Evolutionary conservation across 2,329 filamentous ascomycete species (phyloP).

Genomic region (Diaporthe ilicicola): DNA sequence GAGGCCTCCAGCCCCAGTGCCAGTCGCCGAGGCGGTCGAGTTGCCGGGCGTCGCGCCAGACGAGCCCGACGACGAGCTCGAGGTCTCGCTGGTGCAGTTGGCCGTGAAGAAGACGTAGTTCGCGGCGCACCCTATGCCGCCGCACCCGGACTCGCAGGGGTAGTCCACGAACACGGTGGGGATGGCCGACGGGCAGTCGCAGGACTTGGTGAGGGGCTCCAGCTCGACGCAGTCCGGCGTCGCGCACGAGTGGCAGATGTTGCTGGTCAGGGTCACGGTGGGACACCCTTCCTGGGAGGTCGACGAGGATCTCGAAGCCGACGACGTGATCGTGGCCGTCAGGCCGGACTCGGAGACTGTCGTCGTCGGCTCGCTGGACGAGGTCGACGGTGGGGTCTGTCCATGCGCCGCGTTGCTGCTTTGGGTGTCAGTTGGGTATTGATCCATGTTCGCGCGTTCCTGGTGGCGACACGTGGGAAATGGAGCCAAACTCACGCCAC

Average conservation of each 20-base stretch:
- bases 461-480: background rate
- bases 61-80: background rate
- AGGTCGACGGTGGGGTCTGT: background rate
- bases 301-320: background rate
- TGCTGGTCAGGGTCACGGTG: conserved; percentile 34
- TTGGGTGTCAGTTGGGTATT: background rate
- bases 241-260: conserved; percentile 34
- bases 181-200: conserved; percentile 33
- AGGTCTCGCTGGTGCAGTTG: conserved; percentile 16
- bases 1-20: background rate
- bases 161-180: conserved; percentile 31
- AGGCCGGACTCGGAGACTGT: background rate
- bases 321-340: background rate
- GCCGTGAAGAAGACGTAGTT: conserved; percentile 32
- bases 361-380: background rate
- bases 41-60: background rate
- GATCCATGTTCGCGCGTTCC: background rate
- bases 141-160: conserved; percentile 33
- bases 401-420: background rate
- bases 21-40: conserved; percentile 10
- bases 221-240: conserved; percentile 33
- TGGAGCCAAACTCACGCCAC: background rate
- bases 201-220: conserved; percentile 33
- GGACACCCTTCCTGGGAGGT: conserved; percentile 30
- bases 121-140: conserved; percentile 32